Conservation (phyloP, 2,329 filamentous ascomycete genomes). For the Cladophialophora psammophila region DNA sequence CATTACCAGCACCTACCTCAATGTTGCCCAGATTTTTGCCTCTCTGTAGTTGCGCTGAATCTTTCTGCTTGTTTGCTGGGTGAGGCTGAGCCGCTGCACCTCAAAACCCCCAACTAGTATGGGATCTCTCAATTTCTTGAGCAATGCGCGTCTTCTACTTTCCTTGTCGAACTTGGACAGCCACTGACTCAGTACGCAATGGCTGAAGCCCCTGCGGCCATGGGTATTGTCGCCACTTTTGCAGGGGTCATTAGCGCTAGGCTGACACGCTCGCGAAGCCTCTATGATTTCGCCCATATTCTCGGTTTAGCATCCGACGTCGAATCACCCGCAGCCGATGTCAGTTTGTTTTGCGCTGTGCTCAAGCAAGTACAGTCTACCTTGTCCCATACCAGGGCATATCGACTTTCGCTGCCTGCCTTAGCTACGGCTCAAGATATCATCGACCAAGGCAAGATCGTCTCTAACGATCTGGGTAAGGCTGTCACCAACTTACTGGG, state of each 20-base stretch:
- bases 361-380: constrained; percentile 21
- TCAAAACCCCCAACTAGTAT: too few relatives aligned
- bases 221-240: constrained; percentile 11
- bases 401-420: constrained; percentile 15
- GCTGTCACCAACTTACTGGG: constrained; percentile 1
- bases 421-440: constrained; percentile 15
- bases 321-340: constrained; percentile 16
- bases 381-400: constrained; percentile 15
- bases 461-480: constrained; percentile 2
- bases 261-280: constrained; percentile 1
- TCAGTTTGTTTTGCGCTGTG: constrained; percentile 21
- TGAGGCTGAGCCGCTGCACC: too few relatives aligned
- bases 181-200: not conserved
- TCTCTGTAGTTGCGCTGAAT: too few relatives aligned
- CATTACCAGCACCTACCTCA: too few relatives aligned
- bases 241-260: constrained; percentile 14
- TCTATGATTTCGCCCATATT: constrained; percentile 21
- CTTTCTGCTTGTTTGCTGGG: too few relatives aligned
- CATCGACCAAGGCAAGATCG: constrained; percentile 14
- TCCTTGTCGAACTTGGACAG: not conserved
- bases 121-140: too few relatives aligned
- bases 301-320: constrained; percentile 19
- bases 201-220: constrained; percentile 5
- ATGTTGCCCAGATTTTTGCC: too few relatives aligned
- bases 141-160: not conserved